These are phyloP conservation scores for Marasmius fiardii DNA, from an alignment of 1,284 basidiomycete species.

Conservation along the genomic window DNA sequence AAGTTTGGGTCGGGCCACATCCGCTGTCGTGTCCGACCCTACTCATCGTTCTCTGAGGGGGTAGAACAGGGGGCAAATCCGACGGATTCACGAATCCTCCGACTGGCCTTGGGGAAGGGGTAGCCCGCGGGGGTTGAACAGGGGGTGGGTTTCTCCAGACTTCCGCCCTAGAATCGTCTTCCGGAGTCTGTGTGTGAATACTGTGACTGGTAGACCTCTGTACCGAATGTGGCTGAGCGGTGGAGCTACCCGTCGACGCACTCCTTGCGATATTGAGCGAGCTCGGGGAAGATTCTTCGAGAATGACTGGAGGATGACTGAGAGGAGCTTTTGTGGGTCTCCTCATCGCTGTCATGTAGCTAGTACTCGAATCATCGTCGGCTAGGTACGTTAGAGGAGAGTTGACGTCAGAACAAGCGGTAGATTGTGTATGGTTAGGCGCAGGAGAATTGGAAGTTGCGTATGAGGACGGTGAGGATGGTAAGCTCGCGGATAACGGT, in stretches of 20 bases:
- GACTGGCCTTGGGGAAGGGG: neutral
- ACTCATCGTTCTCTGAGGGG: constrained; percentile 1
- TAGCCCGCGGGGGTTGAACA: neutral
- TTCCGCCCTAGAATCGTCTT: neutral
- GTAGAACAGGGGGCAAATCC: constrained; percentile 12
- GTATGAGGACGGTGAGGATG: too few relatives aligned
- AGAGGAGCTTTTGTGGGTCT: neutral
- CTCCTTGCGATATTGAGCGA: neutral
- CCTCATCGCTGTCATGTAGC: neutral
- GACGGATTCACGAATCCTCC: constrained; percentile 1
- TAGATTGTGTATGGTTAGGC: too few relatives aligned
- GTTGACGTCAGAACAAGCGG: neutral
- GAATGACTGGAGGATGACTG: neutral
- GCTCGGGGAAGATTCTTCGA: too few relatives aligned
- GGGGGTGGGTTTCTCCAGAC: neutral
- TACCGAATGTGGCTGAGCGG: neutral
- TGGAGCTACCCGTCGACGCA: neutral
- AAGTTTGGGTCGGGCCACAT: neutral
- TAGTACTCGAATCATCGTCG: neutral
- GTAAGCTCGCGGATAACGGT: too few relatives aligned
- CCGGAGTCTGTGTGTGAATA: too few relatives aligned
- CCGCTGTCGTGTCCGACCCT: neutral
- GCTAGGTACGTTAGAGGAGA: neutral
- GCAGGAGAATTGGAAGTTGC: too few relatives aligned
- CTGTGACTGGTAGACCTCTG: too few relatives aligned